Evolutionary conservation across 2,329 filamentous ascomycete genomes (phyloP).

Genomic region (Fusarium xyrophilum): DNA sequence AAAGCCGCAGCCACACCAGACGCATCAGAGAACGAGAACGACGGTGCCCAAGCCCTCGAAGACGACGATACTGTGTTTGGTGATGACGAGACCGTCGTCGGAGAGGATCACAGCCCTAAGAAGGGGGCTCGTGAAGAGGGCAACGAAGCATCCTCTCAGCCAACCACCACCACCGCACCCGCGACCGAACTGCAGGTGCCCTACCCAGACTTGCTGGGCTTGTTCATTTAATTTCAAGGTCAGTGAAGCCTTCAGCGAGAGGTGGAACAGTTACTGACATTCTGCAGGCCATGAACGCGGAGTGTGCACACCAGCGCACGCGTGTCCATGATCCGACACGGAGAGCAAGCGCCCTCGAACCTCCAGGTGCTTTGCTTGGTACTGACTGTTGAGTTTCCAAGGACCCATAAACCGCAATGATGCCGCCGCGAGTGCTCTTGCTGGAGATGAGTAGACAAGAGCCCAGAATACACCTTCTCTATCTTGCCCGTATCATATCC

Average conservation of each 20-base stretch:
- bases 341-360: neutral
- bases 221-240: accelerated
- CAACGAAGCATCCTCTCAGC: accelerated
- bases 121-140: neutral
- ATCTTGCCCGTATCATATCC: too few species aligned
- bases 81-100: neutral
- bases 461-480: neutral
- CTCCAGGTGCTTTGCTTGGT: too few species aligned
- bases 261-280: neutral
- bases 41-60: accelerated
- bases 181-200: too few species aligned
- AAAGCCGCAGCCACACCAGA: neutral
- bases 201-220: neutral
- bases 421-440: neutral
- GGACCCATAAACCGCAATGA: accelerated
- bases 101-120: accelerated
- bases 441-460: neutral
- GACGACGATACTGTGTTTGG: neutral
- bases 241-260: neutral
- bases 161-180: neutral
- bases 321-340: too few species aligned
- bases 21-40: neutral
- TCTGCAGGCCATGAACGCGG: neutral
- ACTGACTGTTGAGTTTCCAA: neutral
- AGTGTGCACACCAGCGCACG: neutral